Base-by-base conservation (phyloP, 495 filamentous ascomycete species). In the Cairneyella variabilis region DNA sequence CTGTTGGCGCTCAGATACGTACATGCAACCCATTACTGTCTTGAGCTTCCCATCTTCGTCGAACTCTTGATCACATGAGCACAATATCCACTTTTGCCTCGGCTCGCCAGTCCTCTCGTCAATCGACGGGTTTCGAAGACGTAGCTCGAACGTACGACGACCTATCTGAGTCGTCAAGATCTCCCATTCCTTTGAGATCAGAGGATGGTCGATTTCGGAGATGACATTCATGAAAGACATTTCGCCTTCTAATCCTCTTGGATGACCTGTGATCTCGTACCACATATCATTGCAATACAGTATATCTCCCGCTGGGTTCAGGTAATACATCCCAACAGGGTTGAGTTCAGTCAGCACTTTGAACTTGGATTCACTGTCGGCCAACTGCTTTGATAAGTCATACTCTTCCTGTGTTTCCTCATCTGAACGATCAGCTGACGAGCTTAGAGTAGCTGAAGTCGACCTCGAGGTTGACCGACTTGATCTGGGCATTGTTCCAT, bases 191-290 rank as follows among this genome's bases (percentile, higher is more conserved):
- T 46, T 25, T 12, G 25, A 45, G 17, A 61, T 57, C 22, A 32
- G 12, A 4, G 48, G 48, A 37, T 61, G 58, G 36, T 50, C 39
- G n/a, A 36, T 42, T 25, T 56, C 53, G 1, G 53, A 53, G 9
- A 61, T 48, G 17, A 61, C 58, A 36, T 61, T 61, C 58, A 56
- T 61, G 32, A 57, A 54, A 6, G 53, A 53, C 53, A 61, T 61
- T 30, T 61, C 58, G 11, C 42, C 53, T 27, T 61, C 58, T 7
- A 57, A 44, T 17, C 58, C 53, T 34, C 58, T 48, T 14, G 58
- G 58, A 50, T 61, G 58, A 4, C 58, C 58, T 7, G 58, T 61
- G 16, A 61, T 61, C 30, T 61, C 58, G 25, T 61, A 61, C 58
- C 54, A 60, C 53, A 53, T 57, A 34, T 61, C 58, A 41, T 61